Percentiles rank a stretch among this genome's conserved stretches.
Evolutionary conservation across 2,329 filamentous ascomycete genomes (phyloP).

Genomic region (Fusarium sp.): DNA sequence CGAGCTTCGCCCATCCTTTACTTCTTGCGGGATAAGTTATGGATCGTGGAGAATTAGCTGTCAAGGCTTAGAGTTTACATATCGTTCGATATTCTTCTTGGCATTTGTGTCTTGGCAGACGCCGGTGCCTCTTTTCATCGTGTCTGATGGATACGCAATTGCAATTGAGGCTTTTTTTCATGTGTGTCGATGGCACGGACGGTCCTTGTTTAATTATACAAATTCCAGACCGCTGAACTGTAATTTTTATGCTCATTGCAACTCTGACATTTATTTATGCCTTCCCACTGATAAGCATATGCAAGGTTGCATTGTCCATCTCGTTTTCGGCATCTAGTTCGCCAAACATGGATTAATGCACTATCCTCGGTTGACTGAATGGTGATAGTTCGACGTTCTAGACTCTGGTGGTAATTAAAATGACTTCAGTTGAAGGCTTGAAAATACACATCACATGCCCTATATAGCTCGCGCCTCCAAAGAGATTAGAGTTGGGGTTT

Average conservation of each 20-base stretch:
- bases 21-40: not conserved
- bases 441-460: not conserved
- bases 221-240: not conserved
- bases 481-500: not conserved
- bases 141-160: not conserved
- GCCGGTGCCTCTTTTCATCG: not conserved
- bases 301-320: not conserved
- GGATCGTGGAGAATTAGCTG: not conserved
- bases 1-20: not conserved
- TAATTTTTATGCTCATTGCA: not conserved
- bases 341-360: not conserved
- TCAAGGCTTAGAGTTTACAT: not conserved
- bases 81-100: not conserved
- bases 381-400: not conserved
- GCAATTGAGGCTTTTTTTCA: not conserved
- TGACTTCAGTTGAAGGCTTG: not conserved
- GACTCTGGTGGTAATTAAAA: not conserved
- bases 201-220: not conserved
- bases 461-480: not conserved
- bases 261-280: not conserved
- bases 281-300: not conserved
- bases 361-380: not conserved
- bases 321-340: not conserved
- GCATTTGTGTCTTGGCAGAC: not conserved
- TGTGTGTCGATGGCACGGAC: not conserved